A percentile compares a stretch with the other conserved stretches of the same genome.
phyloP scores from a whole-genome alignment of 306 rosid species.

The Delonix regia region DNA sequence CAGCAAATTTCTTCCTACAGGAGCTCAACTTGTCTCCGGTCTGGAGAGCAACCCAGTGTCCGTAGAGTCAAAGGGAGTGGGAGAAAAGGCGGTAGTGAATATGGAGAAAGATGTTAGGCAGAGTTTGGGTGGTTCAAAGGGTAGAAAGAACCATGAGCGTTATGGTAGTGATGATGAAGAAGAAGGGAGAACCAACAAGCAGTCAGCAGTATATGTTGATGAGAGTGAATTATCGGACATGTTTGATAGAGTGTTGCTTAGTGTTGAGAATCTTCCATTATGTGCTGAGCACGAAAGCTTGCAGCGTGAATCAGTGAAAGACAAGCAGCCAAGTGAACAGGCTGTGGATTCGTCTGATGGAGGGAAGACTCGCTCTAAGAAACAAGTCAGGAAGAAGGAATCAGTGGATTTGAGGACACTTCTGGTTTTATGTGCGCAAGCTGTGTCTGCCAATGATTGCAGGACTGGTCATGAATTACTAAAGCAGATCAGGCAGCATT shows the following conservation, averaged over 20 bases:
- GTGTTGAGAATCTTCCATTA: constrained; percentile 48
- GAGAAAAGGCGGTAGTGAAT: constrained; percentile 23
- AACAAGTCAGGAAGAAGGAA: constrained; percentile 52
- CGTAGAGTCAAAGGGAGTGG: constrained; percentile 33
- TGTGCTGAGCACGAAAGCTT: constrained; percentile 33
- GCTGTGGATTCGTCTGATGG: constrained; percentile 33
- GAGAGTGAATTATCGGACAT: constrained; percentile 58
- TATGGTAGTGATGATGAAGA: constrained; percentile 42
- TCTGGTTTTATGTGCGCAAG: constrained; percentile 68
- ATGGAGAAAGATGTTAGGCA: constrained; percentile 45
- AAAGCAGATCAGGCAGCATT: constrained; percentile 71
- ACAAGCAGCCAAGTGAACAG: constrained; percentile 22
- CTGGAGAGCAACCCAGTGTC: constrained; percentile 35
- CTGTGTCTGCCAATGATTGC: constrained; percentile 60
- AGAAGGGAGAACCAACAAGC: constrained; percentile 61
- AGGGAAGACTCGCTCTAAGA: constrained; percentile 52
- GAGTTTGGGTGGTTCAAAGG: constrained; percentile 39
- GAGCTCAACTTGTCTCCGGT: constrained; percentile 48
- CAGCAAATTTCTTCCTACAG: constrained; percentile 79
- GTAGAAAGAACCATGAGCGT: constrained; percentile 57
- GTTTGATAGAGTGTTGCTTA: constrained; percentile 58
- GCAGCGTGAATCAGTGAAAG: constrained; percentile 20
- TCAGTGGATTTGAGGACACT: constrained; percentile 68
- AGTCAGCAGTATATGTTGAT: constrained; percentile 47
- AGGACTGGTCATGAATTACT: constrained; percentile 68